Base-by-base conservation (phyloP, 2,329 filamentous ascomycete genomes). In the Plectosphaerella sp. region DNA sequence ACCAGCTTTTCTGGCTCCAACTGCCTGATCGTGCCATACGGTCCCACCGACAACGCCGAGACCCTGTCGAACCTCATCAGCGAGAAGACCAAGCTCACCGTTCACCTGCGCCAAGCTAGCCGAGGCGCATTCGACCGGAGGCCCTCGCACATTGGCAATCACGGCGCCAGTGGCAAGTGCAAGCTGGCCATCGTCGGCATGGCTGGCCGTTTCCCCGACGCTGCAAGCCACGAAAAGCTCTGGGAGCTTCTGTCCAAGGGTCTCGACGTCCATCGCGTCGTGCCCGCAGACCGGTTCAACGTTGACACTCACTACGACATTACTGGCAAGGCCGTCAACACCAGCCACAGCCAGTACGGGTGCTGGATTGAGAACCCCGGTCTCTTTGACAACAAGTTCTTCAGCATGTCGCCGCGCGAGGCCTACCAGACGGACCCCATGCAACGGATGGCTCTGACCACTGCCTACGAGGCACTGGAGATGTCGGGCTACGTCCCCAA, bases 151-250 rank as follows among this genome's bases (percentile, higher is more conserved):
- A 70, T 77, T 24, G 75, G 75, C 16, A 77, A 78, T 58, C 75
- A 78, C 56, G 76, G 76, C 11, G 66, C 70, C 14, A 64, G 57
- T 9, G 72, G 72, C 14, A 70, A 81, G 61, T 81, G 83, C 64
- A 92, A 91, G 68, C 82, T 96, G 56, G 91, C 91, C 52, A 91
- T 96, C 56, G 87, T 96, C 35, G 91, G 91, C 49, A 72, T 69
- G 58, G 69, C 69, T 1, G 75, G 75, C 28, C 64, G 75, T 0
- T 71, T 77, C 20, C 73, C 75, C 1, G 74, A 73, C 5, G 68
- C 66, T 4, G 67, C 67, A 0, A 66, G 57, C 11, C 68, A 69
- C 5, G 67, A 69, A n/a, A 67, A 68, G 48, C 66, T 75, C 12
- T 72, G 69, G 68, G 79, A 86, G 52, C 69, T 87, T 2, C 73